These are phyloP conservation scores for Tylopilus sp. DNA, from an alignment of 768 basidiomycete genomes.

Conservation along the genomic window DNA sequence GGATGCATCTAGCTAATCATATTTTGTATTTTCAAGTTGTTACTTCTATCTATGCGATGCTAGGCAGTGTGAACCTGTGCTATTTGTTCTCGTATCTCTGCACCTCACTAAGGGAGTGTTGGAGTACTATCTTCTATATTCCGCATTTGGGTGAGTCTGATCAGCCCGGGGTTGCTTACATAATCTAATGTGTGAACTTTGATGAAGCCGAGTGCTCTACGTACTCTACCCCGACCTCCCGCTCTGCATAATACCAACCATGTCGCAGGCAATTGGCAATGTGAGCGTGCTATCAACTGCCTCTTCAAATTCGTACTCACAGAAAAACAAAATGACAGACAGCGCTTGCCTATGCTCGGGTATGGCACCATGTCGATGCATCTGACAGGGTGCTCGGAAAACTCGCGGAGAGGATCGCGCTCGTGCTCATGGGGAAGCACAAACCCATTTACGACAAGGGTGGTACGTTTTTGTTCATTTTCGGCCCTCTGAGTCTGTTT, in stretches of 20 bases:
- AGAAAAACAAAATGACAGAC: constrained; percentile 52
- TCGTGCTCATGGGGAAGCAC: constrained; percentile 98
- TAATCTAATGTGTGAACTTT: too few relatives aligned
- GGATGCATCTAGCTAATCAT: not conserved
- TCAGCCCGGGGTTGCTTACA: too few relatives aligned
- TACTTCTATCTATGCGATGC: too few relatives aligned
- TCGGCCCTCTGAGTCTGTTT: not conserved
- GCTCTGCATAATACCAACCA: constrained; percentile 29
- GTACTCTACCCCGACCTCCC: too few relatives aligned
- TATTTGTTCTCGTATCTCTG: too few relatives aligned
- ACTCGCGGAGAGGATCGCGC: constrained; percentile 89
- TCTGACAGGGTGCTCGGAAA: constrained; percentile 90
- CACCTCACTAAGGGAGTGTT: too few relatives aligned
- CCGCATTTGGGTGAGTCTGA: too few relatives aligned
- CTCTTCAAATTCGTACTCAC: not conserved
- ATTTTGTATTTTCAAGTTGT: not conserved
- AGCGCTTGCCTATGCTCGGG: constrained; percentile 89
- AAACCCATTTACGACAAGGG: constrained; percentile 95
- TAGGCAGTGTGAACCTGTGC: too few relatives aligned
- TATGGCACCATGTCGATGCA: constrained; percentile 96
- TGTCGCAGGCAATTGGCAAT: constrained; percentile 84
- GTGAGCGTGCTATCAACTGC: constrained; percentile 41
- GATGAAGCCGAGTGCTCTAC: too few relatives aligned
- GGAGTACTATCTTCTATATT: too few relatives aligned
- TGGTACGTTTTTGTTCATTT: constrained; percentile 44